phyloP scores from a whole-genome alignment of 495 filamentous ascomycete genomes.

The Sphaerosporella brunnea region DNA sequence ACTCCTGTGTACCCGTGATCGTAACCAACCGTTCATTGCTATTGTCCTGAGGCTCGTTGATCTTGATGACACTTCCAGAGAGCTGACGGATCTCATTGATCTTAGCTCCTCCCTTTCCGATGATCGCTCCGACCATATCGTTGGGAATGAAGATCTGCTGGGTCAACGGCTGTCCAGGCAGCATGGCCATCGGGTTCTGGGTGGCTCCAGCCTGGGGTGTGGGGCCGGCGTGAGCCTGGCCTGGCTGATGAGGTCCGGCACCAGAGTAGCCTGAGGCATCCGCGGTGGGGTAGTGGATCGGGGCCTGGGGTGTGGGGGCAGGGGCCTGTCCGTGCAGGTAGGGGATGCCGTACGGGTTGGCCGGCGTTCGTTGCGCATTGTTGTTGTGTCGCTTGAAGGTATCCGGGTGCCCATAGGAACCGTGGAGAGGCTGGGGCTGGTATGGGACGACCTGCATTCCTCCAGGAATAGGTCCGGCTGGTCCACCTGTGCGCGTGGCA shows the following conservation, averaged over 20 bases:
- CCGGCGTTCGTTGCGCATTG: slow-evolving; percentile 43
- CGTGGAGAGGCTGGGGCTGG: slow-evolving; percentile 75
- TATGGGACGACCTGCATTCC: slow-evolving; percentile 97
- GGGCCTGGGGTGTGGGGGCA: slow-evolving; percentile 42
- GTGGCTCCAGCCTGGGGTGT: slow-evolving; percentile 28
- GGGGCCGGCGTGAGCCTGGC: slow-evolving; percentile 38
- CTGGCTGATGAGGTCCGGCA: slow-evolving; percentile 62
- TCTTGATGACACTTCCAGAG: slow-evolving; percentile 97
- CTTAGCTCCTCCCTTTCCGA: slow-evolving; percentile 95
- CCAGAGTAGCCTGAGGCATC: slow-evolving; percentile 45
- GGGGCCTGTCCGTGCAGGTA: slow-evolving; percentile 52
- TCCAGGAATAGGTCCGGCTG: slow-evolving; percentile 79
- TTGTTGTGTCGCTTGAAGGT: slow-evolving; percentile 60
- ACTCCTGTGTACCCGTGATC: slow-evolving; percentile 92
- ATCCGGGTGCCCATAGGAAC: slow-evolving; percentile 81
- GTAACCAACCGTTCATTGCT: slow-evolving; percentile 96
- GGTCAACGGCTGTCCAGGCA: slow-evolving; percentile 75
- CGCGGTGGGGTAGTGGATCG: slow-evolving; percentile 57
- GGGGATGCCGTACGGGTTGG: slow-evolving; percentile 47
- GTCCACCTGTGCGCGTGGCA: slow-evolving; percentile 83
- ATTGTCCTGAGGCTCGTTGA: slow-evolving; percentile 97
- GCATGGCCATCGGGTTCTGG: slow-evolving; percentile 53
- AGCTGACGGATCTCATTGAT: slow-evolving; percentile 98
- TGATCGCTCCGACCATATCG: slow-evolving; percentile 98
- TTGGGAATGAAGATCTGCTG: slow-evolving; percentile 99